Evolutionary conservation across 257 asterid genomes (phyloP), one percentile per base, ranked within the genome.

Genomic region (Nicotiana benthamiana): DNA sequence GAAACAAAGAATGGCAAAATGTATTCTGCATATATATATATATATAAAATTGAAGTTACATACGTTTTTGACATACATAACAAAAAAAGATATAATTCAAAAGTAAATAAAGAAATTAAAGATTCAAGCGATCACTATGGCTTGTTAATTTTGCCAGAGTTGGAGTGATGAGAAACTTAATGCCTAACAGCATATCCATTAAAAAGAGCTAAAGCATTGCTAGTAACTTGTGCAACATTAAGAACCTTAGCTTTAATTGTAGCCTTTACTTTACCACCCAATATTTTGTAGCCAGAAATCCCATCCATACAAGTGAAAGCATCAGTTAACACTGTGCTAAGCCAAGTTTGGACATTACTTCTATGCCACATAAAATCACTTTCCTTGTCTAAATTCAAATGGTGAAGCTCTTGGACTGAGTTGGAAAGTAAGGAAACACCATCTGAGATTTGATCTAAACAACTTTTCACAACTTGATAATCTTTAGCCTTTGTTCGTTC

Each of bases 291-390:
- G 27, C 92, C 88, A 12, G 93, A 89, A 7, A 91, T 84, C 52
- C 94, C 93, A 30, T 88, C 91, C 20, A 92, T 30, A 28, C 97
- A 92, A 65, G 79, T 77, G 68, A 83, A 85, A 4, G 92, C 91
- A 75, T 92, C 92, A 1, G 92, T 89, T 1, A 85, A 80, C 1
- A 91, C 94, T 5, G 94, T 84, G 80, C 93, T 92, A 82, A 90
- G 75, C 97, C 97, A 92, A 6, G 91, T 86, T 27, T 83, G 40
- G 0, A 91, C 88, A 75, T 90, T 91, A 84, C 90, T 91, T 6
- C 87, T 87, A 65, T 90, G 95, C 97, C 97, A 92, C 6, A 84
- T 80, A 63, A 90, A 88, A 3, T 88, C 83, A 1, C 65, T 75
- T 26, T 75, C 91, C 2, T 43, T 80, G 3, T 83, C 89, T 0